Base-by-base conservation (phyloP, 169 alveolate species). In the Babesia bigemina region DNA sequence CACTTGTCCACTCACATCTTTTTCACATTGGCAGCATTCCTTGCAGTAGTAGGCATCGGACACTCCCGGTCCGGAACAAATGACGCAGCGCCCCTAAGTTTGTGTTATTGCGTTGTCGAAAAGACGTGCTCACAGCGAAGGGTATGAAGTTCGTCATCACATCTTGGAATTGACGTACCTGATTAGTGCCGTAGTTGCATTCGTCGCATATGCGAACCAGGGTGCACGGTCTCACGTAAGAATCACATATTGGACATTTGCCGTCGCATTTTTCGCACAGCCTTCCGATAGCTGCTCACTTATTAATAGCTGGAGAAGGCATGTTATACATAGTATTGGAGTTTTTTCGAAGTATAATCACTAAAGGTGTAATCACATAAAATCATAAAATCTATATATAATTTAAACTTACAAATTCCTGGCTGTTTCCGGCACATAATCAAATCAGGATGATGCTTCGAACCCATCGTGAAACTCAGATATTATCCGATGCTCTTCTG, bases 371-470 rank as follows among this genome's bases (percentile, higher is more conserved):
- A 17, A 26, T 0, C 47, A 47, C 4, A n/a, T 13, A 50, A 9
- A 33, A 42, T 19, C 28, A 26, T 58, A 36, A 22, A 22, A 33
- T 42, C 19, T 28, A 47, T 12, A 17, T 13, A 12, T 39, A 60
- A 13, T 28, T 42, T 22, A 1, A 21, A 42, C 83, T 57, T 84
- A 92, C 96, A 94, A 24, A 96, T 96, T 62, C 99, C 99, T 47
- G 99, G 98, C 70, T 98, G 98, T 82, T 96, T 98, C 71, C 99
- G 91, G 90, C 99, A 98, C 99, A 98, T 96, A 42, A 97, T 94
- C 79, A 98, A 84, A 86, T 96, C 99, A 29, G 99, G 99, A 70
- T 94, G 93, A 42, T 82, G 89, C 61, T 67, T 82, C 1, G 89
- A 82, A 71, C 87, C 87, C 87, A 79, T 79, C 62, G 28, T 69